Evolutionary conservation across 805 yeast species (phyloP).

Genomic region (Naumovozyma castellii): DNA sequence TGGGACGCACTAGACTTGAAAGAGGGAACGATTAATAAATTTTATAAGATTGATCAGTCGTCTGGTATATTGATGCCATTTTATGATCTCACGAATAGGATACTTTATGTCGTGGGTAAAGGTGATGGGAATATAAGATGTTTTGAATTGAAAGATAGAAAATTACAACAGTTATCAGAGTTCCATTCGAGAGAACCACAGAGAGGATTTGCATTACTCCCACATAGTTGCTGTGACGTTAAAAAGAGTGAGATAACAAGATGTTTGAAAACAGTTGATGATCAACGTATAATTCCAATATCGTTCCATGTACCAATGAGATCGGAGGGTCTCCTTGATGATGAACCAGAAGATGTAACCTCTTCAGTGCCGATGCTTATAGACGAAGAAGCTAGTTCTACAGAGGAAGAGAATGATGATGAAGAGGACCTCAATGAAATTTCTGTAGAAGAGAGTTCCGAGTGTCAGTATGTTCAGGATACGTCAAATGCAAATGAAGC

Average conservation of each 20-base stretch:
- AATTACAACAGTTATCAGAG: conserved; percentile 76
- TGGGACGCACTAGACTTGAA: conserved; percentile 77
- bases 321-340: conserved; percentile 78
- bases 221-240: conserved; percentile 70
- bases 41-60: conserved; percentile 75
- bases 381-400: background rate
- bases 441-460: too few species aligned
- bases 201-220: conserved; percentile 89
- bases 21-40: conserved; percentile 84
- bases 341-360: too few species aligned
- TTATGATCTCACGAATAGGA: conserved; percentile 70
- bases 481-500: background rate
- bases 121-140: conserved; percentile 97
- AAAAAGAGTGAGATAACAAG: conserved; percentile 77
- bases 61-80: conserved; percentile 92
- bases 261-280: conserved; percentile 81
- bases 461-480: too few species aligned
- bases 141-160: conserved; percentile 80
- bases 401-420: background rate
- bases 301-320: conserved; percentile 91
- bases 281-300: conserved; percentile 76
- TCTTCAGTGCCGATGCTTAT: too few species aligned
- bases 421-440: too few species aligned
- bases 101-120: conserved; percentile 87
- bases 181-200: conserved; percentile 85